These are phyloP conservation scores for Tricholoma terreum DNA, from an alignment of 768 basidiomycete species.

Conservation along the genomic window DNA sequence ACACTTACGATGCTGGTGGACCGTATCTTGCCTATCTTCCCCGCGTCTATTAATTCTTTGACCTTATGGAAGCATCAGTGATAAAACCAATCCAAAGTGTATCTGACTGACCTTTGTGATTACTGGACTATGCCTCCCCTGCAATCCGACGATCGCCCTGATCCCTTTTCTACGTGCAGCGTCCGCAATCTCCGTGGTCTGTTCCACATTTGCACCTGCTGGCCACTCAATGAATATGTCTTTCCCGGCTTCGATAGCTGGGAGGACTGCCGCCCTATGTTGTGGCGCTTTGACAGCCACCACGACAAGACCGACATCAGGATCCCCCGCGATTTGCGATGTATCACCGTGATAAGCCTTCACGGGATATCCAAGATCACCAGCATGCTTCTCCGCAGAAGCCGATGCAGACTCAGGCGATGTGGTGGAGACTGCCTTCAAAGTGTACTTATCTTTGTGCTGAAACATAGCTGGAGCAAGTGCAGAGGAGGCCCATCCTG, in stretches of 20 bases:
- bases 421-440: constrained; percentile 35
- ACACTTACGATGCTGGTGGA: constrained; percentile 24
- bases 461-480: constrained; percentile 25
- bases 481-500: constrained; percentile 29
- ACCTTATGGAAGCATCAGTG: constrained; percentile 15
- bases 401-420: constrained; percentile 27
- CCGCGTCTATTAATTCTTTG: constrained; percentile 28
- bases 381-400: constrained; percentile 28
- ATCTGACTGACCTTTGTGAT: constrained; percentile 26
- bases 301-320: constrained; percentile 35
- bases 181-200: constrained; percentile 34
- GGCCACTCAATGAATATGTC: constrained; percentile 42
- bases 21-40: constrained; percentile 28
- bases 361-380: constrained; percentile 22
- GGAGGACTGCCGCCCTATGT: constrained; percentile 28
- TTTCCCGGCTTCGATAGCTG: constrained; percentile 36
- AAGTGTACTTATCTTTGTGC: constrained; percentile 19
- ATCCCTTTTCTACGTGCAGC: constrained; percentile 28
- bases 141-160: constrained; percentile 32
- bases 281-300: constrained; percentile 30
- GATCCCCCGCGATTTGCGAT: constrained; percentile 29
- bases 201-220: constrained; percentile 25
- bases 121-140: constrained; percentile 26
- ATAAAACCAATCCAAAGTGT: neutral
- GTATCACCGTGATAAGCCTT: constrained; percentile 32